A percentile compares a stretch with the other conserved stretches of the same genome.
Conservation (phyloP, 2,329 filamentous ascomycete species). For the Didymella lethalis region DNA sequence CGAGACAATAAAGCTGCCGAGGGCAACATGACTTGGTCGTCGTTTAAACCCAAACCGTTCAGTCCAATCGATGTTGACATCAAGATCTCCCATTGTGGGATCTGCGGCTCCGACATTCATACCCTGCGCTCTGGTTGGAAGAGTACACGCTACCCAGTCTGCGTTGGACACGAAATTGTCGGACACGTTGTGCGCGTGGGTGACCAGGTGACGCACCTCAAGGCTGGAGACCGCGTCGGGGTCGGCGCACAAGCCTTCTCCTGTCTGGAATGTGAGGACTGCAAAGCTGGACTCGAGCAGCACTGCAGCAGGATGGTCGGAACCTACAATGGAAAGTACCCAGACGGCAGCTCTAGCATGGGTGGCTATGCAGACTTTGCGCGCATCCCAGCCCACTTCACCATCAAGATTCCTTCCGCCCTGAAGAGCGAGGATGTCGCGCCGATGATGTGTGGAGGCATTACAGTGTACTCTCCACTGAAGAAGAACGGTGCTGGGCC, state of each 20-base stretch:
- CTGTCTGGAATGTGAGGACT: constrained; percentile 64
- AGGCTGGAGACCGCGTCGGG: constrained; percentile 67
- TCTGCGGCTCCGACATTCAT: constrained; percentile 51
- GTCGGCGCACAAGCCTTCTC: constrained; percentile 60
- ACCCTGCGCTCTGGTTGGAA: constrained; percentile 55
- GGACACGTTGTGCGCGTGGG: constrained; percentile 51
- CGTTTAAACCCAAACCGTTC: constrained; percentile 56
- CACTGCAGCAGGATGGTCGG: constrained; percentile 59
- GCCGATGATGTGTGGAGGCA: constrained; percentile 79
- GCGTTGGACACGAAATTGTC: constrained; percentile 55
- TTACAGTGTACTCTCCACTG: constrained; percentile 76
- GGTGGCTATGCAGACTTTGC: constrained; percentile 68
- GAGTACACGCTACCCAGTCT: constrained; percentile 54
- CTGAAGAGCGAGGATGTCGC: constrained; percentile 63
- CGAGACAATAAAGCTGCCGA: constrained; percentile 58
- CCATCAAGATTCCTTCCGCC: constrained; percentile 62
- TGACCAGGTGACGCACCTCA: constrained; percentile 54
- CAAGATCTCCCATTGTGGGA: constrained; percentile 44
- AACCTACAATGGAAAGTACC: constrained; percentile 67
- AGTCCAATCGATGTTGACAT: constrained; percentile 46
- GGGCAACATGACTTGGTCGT: constrained; percentile 64
- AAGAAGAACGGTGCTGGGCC: constrained; percentile 71
- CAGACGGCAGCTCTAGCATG: constrained; percentile 67
- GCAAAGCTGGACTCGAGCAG: constrained; percentile 55
- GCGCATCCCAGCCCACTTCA: constrained; percentile 66